Conservation (phyloP, 345 rosid species). For the Anacardium occidentale region DNA sequence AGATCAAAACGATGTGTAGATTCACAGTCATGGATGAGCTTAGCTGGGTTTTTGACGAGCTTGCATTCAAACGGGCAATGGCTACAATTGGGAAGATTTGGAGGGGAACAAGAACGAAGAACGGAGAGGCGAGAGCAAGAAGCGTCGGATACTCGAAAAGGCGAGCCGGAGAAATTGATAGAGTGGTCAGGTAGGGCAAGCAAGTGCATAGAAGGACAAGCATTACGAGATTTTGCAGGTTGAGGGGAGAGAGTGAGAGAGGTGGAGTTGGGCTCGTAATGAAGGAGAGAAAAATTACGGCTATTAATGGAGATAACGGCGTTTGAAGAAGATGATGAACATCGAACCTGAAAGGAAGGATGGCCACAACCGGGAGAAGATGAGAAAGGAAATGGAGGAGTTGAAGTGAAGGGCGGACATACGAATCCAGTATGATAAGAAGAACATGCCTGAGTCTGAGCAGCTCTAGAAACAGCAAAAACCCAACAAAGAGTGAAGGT, state of each 20-base stretch:
- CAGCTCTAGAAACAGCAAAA: not conserved
- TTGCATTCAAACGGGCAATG: constrained; percentile 64
- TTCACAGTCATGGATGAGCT: constrained; percentile 61
- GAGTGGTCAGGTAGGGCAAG: constrained; percentile 39
- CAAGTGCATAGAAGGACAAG: constrained; percentile 29
- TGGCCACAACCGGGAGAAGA: constrained; percentile 71
- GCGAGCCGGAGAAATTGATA: constrained; percentile 63
- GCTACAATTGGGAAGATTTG: constrained; percentile 51
- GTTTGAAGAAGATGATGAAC: constrained; percentile 59
- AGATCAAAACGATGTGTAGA: constrained; percentile 33
- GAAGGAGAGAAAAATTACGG: constrained; percentile 55
- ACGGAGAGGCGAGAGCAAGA: constrained; percentile 70
- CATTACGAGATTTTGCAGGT: constrained; percentile 15
- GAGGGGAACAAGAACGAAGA: constrained; percentile 60
- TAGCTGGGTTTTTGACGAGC: constrained; percentile 53
- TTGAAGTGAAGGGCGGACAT: constrained; percentile 71
- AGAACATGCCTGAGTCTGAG: constrained; percentile 29
- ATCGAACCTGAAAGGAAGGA: constrained; percentile 68
- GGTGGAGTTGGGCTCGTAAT: constrained; percentile 43
- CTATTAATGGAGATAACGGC: constrained; percentile 63
- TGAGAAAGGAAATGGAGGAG: constrained; percentile 78
- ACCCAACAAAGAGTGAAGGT: too few species aligned
- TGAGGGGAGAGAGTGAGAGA: constrained; percentile 54
- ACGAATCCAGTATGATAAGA: constrained; percentile 23
- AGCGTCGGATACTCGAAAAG: constrained; percentile 65